phyloP scores from a whole-genome alignment of 2,329 filamentous ascomycete genomes.

The Chaetomium strumarium region DNA sequence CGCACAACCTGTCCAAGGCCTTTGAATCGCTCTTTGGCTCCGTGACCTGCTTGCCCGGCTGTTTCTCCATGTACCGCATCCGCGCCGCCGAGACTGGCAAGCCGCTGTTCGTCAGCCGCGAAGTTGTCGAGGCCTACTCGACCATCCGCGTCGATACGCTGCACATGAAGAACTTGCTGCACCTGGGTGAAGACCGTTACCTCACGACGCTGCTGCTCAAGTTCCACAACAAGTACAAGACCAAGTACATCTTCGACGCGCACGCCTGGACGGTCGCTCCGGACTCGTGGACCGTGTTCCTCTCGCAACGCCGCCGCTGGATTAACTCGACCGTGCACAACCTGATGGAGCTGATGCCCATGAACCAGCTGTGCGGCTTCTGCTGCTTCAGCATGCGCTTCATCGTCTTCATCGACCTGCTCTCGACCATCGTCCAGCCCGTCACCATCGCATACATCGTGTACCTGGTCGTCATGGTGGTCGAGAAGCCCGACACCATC shows the following conservation, averaged over 20 bases:
- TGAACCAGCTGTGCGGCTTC: constrained; percentile 95
- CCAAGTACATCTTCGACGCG: constrained; percentile 88
- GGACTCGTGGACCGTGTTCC: constrained; percentile 87
- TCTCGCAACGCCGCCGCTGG: constrained; percentile 98
- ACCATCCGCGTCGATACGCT: constrained; percentile 95
- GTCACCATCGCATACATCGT: constrained; percentile 84
- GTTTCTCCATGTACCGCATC: constrained; percentile 98
- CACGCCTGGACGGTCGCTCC: constrained; percentile 97
- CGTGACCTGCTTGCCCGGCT: constrained; percentile 95
- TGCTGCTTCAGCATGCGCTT: constrained; percentile 99
- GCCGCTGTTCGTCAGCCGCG: constrained; percentile 89
- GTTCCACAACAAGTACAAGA: constrained; percentile 90
- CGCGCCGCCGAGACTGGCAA: constrained; percentile 91
- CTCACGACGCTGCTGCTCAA: constrained; percentile 92
- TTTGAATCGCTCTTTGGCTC: constrained; percentile 97
- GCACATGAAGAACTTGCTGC: constrained; percentile 97
- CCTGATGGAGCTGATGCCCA: constrained; percentile 86
- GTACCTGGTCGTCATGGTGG: constrained; percentile 76
- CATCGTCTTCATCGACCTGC: constrained; percentile 86
- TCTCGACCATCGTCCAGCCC: constrained; percentile 87
- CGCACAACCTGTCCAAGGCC: constrained; percentile 92
- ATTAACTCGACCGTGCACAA: constrained; percentile 99
- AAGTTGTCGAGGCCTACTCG: constrained; percentile 80
- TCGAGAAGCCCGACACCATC: constrained; percentile 55
- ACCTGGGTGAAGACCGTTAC: constrained; percentile 96